These are phyloP conservation scores for Paspalum notatum DNA, from an alignment of 176 grass and related monocot species.

Conservation along the genomic window DNA sequence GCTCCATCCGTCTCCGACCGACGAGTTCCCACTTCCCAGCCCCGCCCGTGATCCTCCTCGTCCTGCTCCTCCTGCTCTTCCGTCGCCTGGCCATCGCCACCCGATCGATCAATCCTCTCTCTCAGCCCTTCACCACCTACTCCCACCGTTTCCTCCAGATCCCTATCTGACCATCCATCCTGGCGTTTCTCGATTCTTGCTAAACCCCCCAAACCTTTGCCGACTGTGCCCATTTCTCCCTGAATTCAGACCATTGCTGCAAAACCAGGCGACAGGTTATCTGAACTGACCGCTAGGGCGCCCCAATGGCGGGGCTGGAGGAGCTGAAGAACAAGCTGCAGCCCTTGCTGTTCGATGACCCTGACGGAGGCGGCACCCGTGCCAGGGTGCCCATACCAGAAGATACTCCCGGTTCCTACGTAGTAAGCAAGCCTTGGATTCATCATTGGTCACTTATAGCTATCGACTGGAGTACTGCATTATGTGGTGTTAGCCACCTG, in stretches of 20 bases:
- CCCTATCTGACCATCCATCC: not conserved
- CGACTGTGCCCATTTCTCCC: not conserved
- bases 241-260: not conserved
- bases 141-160: not conserved
- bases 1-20: too few relatives aligned
- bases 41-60: too few relatives aligned
- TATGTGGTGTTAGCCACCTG: not conserved
- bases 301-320: slow-evolving; percentile 78
- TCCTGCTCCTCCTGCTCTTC: too few relatives aligned
- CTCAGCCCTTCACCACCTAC: not conserved
- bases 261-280: not conserved
- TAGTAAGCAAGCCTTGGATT: slow-evolving; percentile 41
- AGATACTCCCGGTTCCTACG: slow-evolving; percentile 66
- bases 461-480: not conserved
- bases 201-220: not conserved
- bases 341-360: slow-evolving; percentile 71
- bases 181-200: not conserved
- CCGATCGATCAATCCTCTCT: too few relatives aligned
- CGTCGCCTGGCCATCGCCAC: too few relatives aligned
- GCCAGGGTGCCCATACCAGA: slow-evolving; percentile 45
- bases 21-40: too few relatives aligned
- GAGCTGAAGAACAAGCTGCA: slow-evolving; percentile 89
- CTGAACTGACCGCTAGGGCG: not conserved
- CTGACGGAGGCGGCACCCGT: slow-evolving; percentile 46
- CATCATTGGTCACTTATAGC: not conserved